A percentile compares a stretch with the other conserved stretches of the same genome.
Evolutionary conservation across 345 rosid species (phyloP).

Genomic region (Firmiana major): DNA sequence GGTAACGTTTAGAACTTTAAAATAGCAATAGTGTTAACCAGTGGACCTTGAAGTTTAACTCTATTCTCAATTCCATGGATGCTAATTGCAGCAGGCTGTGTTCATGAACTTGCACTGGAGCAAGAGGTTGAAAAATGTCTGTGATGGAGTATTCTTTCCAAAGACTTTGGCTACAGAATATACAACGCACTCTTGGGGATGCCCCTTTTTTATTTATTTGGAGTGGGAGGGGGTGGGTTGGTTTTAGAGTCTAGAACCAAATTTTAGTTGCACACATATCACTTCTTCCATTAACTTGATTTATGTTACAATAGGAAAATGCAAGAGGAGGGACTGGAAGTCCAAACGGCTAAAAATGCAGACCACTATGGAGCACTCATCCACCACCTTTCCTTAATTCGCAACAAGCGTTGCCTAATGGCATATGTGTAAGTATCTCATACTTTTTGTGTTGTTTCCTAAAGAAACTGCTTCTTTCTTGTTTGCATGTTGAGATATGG

Average conservation of each 20-base stretch:
- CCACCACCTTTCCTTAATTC: conserved; percentile 80
- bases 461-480: conserved; percentile 1
- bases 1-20: background rate
- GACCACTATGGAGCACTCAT: conserved; percentile 86
- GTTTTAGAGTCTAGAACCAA: background rate
- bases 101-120: background rate
- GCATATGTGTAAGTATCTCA: conserved; percentile 61
- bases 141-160: background rate
- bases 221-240: background rate
- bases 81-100: background rate
- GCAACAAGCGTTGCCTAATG: conserved; percentile 91
- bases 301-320: conserved; percentile 52
- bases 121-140: background rate
- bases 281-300: background rate
- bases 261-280: background rate
- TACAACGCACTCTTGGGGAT: background rate
- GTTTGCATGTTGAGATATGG: background rate
- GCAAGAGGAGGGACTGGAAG: conserved; percentile 82
- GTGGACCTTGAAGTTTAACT: background rate
- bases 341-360: conserved; percentile 66
- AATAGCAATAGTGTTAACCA: background rate
- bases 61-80: background rate
- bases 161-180: background rate
- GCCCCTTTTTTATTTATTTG: background rate
- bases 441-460: background rate